Conservation (phyloP, 139 green algal species). For the Picochlorum sp. region DNA sequence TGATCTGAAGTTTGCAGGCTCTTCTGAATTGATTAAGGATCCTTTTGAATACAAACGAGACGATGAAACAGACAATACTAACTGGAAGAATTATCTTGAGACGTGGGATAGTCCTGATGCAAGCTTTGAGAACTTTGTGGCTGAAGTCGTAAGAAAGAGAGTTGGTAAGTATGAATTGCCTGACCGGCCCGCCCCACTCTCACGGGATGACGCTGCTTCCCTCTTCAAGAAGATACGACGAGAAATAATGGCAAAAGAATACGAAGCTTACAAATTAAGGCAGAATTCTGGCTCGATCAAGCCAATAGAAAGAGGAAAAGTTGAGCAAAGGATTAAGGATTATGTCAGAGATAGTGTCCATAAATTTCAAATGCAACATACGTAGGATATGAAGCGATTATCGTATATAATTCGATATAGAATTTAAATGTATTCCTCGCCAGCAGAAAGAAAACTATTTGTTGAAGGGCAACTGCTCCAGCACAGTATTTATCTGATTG, state of each 20-base stretch:
- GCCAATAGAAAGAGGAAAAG: constrained; percentile 55
- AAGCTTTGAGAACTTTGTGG: constrained; percentile 56
- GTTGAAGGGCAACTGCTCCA: too few relatives aligned
- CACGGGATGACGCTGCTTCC: constrained; percentile 22
- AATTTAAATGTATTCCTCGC: too few relatives aligned
- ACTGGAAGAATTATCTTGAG: too few relatives aligned
- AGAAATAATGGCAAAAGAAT: constrained; percentile 54
- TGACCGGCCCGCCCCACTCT: constrained; percentile 45
- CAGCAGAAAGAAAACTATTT: too few relatives aligned
- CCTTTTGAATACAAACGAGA: too few relatives aligned
- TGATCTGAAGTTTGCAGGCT: background rate
- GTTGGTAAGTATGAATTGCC: constrained; percentile 62
- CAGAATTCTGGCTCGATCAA: constrained; percentile 21
- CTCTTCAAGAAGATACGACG: constrained; percentile 30
- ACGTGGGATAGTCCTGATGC: constrained; percentile 47
- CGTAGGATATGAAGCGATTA: background rate
- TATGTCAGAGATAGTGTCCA: constrained; percentile 30
- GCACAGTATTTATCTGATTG: too few relatives aligned
- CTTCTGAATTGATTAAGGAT: background rate
- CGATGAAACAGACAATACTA: too few relatives aligned
- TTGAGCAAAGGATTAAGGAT: constrained; percentile 42
- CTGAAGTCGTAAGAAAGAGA: constrained; percentile 39
- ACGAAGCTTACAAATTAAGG: constrained; percentile 41
- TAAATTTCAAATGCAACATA: constrained; percentile 7
- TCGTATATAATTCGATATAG: background rate